Evolutionary conservation across 495 filamentous ascomycete genomes (phyloP).

Genomic region (Talaromyces borbonicus): DNA sequence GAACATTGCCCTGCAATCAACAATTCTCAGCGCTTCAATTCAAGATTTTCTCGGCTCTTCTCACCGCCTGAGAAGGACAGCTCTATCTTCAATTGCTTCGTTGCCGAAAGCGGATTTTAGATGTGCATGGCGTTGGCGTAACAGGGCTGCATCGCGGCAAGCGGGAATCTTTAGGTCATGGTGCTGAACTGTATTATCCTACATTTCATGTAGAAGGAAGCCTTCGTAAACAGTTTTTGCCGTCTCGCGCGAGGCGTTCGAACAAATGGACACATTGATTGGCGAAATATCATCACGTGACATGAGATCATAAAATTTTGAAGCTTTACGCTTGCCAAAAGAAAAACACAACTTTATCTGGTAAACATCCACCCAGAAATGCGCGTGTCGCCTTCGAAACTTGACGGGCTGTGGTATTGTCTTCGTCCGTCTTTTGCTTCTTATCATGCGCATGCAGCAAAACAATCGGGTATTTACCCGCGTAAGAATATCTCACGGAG

Average conservation of each 20-base stretch:
- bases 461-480: neutral
- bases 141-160: neutral
- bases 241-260: too few relatives aligned
- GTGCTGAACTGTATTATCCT: too few relatives aligned
- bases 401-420: constrained; percentile 59
- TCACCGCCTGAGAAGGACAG: constrained; percentile 11
- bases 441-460: constrained; percentile 11
- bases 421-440: constrained; percentile 49
- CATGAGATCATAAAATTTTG: neutral
- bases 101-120: neutral
- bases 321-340: neutral
- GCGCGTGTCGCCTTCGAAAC: constrained; percentile 20
- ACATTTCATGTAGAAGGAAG: neutral
- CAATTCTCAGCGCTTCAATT: constrained; percentile 4
- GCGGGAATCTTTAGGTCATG: neutral
- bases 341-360: neutral
- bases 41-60: constrained; percentile 7
- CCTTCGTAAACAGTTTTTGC: too few relatives aligned
- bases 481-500: constrained; percentile 11
- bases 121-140: constrained; percentile 8
- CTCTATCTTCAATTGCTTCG: too few relatives aligned
- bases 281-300: neutral
- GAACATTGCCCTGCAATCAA: constrained; percentile 10
- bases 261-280: neutral
- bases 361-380: neutral